Percentiles rank a stretch among this genome's conserved stretches.
phyloP scores from a whole-genome alignment of 73 alveolate species.

The Urostyla sp. region DNA sequence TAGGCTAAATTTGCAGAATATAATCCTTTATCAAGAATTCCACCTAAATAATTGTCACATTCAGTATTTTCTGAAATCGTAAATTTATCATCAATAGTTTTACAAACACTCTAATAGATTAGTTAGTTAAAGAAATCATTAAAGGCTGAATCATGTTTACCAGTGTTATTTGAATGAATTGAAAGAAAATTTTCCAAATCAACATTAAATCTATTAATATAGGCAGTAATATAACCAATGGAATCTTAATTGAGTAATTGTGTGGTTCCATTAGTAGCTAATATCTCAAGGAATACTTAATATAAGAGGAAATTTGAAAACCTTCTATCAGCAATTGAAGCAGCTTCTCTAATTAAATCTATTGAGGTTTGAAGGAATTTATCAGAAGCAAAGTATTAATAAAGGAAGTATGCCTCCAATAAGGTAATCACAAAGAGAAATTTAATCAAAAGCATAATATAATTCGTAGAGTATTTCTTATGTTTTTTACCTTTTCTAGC shows the following conservation, averaged over 20 bases:
- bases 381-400: slow-evolving; percentile 23
- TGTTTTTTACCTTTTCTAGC: slow-evolving; percentile 52
- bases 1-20: slow-evolving; percentile 62
- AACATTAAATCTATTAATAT: slow-evolving; percentile 8
- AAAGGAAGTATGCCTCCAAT: slow-evolving; percentile 53
- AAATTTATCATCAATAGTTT: slow-evolving; percentile 4
- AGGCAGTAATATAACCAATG: slow-evolving; percentile 23
- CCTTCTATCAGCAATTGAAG: slow-evolving; percentile 33
- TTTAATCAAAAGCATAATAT: slow-evolving; percentile 22
- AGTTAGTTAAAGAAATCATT: slow-evolving; percentile 36
- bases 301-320: slow-evolving; percentile 47
- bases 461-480: slow-evolving; percentile 59
- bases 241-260: slow-evolving; percentile 15
- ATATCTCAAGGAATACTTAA: slow-evolving; percentile 32
- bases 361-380: slow-evolving; percentile 34
- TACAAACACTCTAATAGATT: slow-evolving; percentile 46
- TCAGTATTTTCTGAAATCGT: not conserved
- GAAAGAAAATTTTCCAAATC: slow-evolving; percentile 47
- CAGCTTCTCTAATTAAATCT: slow-evolving; percentile 58
- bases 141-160: slow-evolving; percentile 36
- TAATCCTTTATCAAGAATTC: slow-evolving; percentile 51
- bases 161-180: slow-evolving; percentile 44
- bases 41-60: slow-evolving; percentile 51
- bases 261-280: slow-evolving; percentile 57
- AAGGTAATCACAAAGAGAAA: slow-evolving; percentile 15